phyloP scores from a whole-genome alignment of 768 basidiomycete genomes.

The Hygrophorus russula region DNA sequence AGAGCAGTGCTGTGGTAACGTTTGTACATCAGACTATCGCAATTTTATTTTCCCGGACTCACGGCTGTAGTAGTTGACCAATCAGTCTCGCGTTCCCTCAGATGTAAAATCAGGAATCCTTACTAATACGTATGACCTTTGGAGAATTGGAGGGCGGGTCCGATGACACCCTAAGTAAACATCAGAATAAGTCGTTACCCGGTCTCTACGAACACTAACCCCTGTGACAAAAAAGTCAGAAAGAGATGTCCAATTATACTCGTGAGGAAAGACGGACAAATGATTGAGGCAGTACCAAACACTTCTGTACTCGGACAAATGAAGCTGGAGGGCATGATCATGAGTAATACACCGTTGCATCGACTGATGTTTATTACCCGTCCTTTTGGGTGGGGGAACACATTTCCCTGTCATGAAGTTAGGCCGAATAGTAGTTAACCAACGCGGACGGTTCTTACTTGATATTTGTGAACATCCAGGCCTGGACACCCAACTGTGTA shows the following conservation, averaged over 20 bases:
- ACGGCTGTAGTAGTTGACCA: conserved; percentile 1
- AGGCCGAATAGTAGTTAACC: no score
- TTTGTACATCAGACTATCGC: background rate
- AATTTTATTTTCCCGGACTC: background rate
- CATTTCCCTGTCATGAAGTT: conserved; percentile 22
- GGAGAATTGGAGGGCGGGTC: conserved; percentile 59
- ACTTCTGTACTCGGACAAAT: conserved; percentile 61
- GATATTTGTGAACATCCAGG: conserved; percentile 69
- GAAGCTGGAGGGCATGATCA: conserved; percentile 21
- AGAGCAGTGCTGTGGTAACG: conserved; percentile 29
- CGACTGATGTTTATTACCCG: conserved; percentile 13
- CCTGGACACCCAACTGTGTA: conserved; percentile 63
- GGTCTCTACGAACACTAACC: background rate
- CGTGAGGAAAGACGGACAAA: conserved; percentile 21
- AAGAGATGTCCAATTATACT: background rate
- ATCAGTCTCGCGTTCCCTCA: conserved; percentile 3
- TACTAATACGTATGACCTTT: conserved; percentile 50
- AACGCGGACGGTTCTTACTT: conserved; percentile 6
- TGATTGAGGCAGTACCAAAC: conserved; percentile 69
- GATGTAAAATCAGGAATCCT: conserved; percentile 3
- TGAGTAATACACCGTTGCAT: no score
- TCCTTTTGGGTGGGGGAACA: conserved; percentile 43
- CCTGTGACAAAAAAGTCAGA: background rate
- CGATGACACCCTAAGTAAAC: conserved; percentile 56
- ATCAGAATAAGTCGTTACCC: background rate